These are phyloP conservation scores for Boletellus sp. DNA, from an alignment of 768 basidiomycete species.

Conservation along the genomic window DNA sequence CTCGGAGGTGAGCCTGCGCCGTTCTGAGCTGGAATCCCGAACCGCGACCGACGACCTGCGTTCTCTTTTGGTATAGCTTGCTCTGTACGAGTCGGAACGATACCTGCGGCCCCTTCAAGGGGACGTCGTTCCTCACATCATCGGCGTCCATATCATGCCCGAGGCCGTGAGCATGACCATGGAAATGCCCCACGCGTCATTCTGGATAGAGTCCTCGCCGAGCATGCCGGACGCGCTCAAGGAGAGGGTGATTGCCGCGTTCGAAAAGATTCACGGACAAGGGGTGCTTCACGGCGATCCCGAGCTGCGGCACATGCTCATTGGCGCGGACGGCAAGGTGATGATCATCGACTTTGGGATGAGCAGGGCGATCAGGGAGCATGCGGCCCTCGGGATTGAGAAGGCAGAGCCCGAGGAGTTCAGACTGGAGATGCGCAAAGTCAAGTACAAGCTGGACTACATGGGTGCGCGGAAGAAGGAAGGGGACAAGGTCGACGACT, in stretches of 20 bases:
- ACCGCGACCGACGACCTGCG: slow-evolving; percentile 2
- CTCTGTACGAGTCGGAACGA: slow-evolving; percentile 43
- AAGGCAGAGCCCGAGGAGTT: slow-evolving; percentile 41
- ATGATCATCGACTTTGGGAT: slow-evolving; percentile 55
- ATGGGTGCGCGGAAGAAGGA: slow-evolving; percentile 36
- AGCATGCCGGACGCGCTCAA: slow-evolving; percentile 56
- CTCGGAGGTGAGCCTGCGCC: slow-evolving; percentile 32
- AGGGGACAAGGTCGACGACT: slow-evolving; percentile 30
- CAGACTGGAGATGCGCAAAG: slow-evolving; percentile 50
- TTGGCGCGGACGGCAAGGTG: slow-evolving; percentile 50
- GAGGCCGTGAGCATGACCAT: slow-evolving; percentile 41
- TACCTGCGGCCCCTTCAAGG: slow-evolving; percentile 54
- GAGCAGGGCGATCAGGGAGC: slow-evolving; percentile 31
- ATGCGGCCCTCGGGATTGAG: slow-evolving; percentile 33
- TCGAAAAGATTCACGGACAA: slow-evolving; percentile 43
- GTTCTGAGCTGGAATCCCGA: slow-evolving; percentile 9
- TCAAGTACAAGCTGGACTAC: slow-evolving; percentile 53
- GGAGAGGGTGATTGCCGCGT: slow-evolving; percentile 47
- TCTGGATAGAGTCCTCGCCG: slow-evolving; percentile 60
- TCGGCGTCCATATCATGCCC: slow-evolving; percentile 43
- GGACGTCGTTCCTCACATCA: slow-evolving; percentile 47
- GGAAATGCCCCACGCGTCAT: slow-evolving; percentile 53
- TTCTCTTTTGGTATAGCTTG: slow-evolving; percentile 44
- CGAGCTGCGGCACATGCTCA: slow-evolving; percentile 50
- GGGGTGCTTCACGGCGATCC: slow-evolving; percentile 49